A percentile compares a stretch with the other conserved stretches of the same genome.
These are phyloP conservation scores for Tolypocladium paradoxum DNA, from an alignment of 2,329 filamentous ascomycete genomes.

Conservation along the genomic window DNA sequence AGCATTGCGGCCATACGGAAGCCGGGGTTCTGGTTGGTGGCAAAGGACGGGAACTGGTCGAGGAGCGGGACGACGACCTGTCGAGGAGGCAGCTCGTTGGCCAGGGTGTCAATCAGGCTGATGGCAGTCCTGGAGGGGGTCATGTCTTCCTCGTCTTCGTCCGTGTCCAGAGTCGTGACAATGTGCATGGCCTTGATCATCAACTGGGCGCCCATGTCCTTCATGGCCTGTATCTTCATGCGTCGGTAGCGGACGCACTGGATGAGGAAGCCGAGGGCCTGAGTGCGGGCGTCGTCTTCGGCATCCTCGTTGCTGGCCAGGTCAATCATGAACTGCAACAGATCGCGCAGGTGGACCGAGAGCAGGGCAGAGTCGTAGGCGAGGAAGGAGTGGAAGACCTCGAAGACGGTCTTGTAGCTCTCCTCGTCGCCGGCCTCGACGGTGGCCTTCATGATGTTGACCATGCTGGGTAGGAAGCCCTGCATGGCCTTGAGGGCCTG, in stretches of 20 bases:
- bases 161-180: slow-evolving; percentile 75
- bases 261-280: slow-evolving; percentile 88
- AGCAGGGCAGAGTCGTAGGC: slow-evolving; percentile 80
- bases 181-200: slow-evolving; percentile 84
- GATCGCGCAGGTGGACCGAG: slow-evolving; percentile 75
- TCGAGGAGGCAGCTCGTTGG: slow-evolving; percentile 78
- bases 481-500: slow-evolving; percentile 66
- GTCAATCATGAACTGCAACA: slow-evolving; percentile 89
- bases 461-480: slow-evolving; percentile 74
- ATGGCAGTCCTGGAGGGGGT: slow-evolving; percentile 79
- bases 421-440: slow-evolving; percentile 77
- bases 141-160: slow-evolving; percentile 63
- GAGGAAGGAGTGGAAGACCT: slow-evolving; percentile 92
- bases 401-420: slow-evolving; percentile 80
- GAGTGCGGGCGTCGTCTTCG: slow-evolving; percentile 76
- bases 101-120: slow-evolving; percentile 78
- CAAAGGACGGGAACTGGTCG: slow-evolving; percentile 74
- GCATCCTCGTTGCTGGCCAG: slow-evolving; percentile 65
- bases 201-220: slow-evolving; percentile 71
- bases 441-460: slow-evolving; percentile 74
- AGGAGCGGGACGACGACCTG: slow-evolving; percentile 91
- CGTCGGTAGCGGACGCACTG: slow-evolving; percentile 86
- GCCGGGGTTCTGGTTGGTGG: slow-evolving; percentile 61
- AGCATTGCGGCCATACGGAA: slow-evolving; percentile 85
- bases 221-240: slow-evolving; percentile 87